These are phyloP conservation scores for Ambrosia trifida DNA, from an alignment of 129 eudicot genomes.

Conservation along the genomic window DNA sequence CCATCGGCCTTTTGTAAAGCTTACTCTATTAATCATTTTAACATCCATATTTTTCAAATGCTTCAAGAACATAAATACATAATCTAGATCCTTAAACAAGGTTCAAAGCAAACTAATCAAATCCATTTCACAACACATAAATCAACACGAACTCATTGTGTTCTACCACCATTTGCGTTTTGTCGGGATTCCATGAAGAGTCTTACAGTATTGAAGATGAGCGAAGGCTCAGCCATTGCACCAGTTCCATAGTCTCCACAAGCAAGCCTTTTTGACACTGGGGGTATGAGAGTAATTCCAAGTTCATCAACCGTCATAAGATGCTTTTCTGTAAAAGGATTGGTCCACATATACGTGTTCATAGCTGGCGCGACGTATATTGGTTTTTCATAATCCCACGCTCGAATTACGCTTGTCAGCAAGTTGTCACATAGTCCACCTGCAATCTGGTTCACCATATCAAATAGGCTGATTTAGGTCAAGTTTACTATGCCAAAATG, in stretches of 20 bases:
- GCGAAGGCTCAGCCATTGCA: slow-evolving; percentile 96
- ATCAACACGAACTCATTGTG: slow-evolving; percentile 17
- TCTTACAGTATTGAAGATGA: slow-evolving; percentile 71
- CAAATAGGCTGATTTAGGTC: background rate
- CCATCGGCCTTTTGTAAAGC: background rate
- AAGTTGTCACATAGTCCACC: slow-evolving; percentile 94
- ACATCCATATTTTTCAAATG: slow-evolving; percentile 4
- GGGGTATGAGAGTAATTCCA: slow-evolving; percentile 82
- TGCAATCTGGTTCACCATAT: slow-evolving; percentile 49
- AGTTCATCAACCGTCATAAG: slow-evolving; percentile 78
- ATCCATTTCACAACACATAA: background rate
- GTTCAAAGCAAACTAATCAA: background rate
- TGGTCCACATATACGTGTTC: slow-evolving; percentile 95
- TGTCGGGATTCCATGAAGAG: slow-evolving; percentile 60
- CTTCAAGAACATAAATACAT: background rate
- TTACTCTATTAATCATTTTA: slow-evolving; percentile 5
- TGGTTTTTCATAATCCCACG: slow-evolving; percentile 91
- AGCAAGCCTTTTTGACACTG: slow-evolving; percentile 81
- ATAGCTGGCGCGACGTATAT: slow-evolving; percentile 89
- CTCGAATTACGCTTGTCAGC: slow-evolving; percentile 81
- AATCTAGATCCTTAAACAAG: background rate
- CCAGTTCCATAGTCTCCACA: slow-evolving; percentile 97
- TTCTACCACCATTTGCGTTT: slow-evolving; percentile 31
- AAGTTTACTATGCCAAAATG: background rate
- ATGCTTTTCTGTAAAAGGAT: slow-evolving; percentile 84